Conservation (phyloP, 306 rosid genomes). For the Canavalia ensiformis region DNA sequence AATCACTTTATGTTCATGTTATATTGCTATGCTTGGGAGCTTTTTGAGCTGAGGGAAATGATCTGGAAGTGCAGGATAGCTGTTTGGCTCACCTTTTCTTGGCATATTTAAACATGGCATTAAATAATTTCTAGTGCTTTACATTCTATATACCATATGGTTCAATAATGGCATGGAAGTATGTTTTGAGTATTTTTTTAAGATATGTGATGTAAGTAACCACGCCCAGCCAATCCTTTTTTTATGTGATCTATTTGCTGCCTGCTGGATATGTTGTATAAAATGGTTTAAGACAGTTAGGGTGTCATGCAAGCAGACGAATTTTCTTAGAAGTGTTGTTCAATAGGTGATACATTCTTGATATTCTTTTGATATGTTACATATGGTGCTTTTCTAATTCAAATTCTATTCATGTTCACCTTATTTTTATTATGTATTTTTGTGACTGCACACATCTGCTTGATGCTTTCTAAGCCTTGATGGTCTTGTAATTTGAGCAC, state of each 20-base stretch:
- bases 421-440: background rate
- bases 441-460: background rate
- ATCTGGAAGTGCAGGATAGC: background rate
- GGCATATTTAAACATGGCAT: background rate
- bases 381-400: background rate
- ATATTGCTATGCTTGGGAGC: background rate
- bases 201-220: background rate
- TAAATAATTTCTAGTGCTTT: background rate
- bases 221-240: too few species aligned
- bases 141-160: background rate
- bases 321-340: background rate
- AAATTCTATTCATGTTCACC: background rate
- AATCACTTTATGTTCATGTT: background rate
- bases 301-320: background rate
- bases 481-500: background rate
- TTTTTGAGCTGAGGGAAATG: background rate
- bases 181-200: background rate
- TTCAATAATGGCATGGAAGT: background rate
- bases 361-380: conserved; percentile 1
- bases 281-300: too few species aligned
- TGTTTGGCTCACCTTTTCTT: background rate
- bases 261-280: background rate
- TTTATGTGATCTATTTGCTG: background rate
- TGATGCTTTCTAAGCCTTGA: background rate
- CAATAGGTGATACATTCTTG: background rate